Conservation (phyloP, 1,139 yeast species). For the Meyerozyma smithsonii region DNA sequence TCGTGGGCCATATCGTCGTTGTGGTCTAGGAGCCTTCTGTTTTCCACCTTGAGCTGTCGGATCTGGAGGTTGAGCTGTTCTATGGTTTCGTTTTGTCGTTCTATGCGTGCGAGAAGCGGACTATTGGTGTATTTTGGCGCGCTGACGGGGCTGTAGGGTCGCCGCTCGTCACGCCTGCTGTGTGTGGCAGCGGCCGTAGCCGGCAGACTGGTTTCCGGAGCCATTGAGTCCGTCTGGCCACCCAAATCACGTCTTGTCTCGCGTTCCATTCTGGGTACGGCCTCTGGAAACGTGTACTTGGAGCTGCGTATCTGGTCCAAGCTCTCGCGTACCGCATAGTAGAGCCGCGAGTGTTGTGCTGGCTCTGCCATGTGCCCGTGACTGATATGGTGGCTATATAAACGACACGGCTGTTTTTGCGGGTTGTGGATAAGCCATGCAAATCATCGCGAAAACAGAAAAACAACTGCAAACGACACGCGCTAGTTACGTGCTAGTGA, state of each 20-base stretch:
- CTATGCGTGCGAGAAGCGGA: slow-evolving; percentile 4
- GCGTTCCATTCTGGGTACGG: background rate
- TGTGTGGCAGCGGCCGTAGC: no score
- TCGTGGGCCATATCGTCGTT: slow-evolving; percentile 11
- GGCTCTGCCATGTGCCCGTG: slow-evolving; percentile 5
- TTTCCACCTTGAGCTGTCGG: background rate
- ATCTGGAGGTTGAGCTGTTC: slow-evolving; percentile 5
- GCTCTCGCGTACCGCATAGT: slow-evolving; percentile 7
- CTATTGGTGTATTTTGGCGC: slow-evolving; percentile 1
- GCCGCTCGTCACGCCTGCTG: no score
- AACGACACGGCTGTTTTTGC: no score
- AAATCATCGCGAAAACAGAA: background rate
- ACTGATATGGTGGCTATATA: no score
- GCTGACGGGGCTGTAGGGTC: background rate
- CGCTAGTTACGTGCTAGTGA: no score
- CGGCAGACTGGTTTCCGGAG: no score
- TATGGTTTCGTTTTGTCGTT: slow-evolving; percentile 6
- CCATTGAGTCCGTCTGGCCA: background rate
- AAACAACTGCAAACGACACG: background rate
- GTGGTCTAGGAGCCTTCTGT: background rate
- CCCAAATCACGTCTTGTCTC: background rate
- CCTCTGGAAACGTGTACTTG: slow-evolving; percentile 11
- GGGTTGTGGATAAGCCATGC: no score
- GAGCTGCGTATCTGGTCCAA: slow-evolving; percentile 12
- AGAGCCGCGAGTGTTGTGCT: background rate